Evolutionary conservation across 495 filamentous ascomycete genomes (phyloP).

Genomic region (Hypoxylon fragiforme): DNA sequence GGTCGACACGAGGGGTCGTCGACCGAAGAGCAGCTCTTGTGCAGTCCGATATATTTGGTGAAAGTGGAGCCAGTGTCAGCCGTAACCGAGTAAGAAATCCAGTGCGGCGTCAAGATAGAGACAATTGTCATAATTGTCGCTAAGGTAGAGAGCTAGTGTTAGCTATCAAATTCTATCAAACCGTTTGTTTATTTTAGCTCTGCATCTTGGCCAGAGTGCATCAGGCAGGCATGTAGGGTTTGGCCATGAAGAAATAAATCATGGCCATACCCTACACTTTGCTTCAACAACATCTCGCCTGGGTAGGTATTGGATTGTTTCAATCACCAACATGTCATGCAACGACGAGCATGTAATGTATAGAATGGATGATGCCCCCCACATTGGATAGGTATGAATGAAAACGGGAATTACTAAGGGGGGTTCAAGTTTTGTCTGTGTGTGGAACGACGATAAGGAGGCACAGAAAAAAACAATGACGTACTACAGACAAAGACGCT

Average conservation of each 20-base stretch:
- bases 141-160: conserved; percentile 40
- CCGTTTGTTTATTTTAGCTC: background rate
- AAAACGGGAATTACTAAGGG: too few species aligned
- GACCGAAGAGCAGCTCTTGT: conserved; percentile 69
- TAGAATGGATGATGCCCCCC: too few species aligned
- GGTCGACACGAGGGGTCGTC: conserved; percentile 41
- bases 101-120: conserved; percentile 73
- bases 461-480: conserved; percentile 40
- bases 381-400: too few species aligned
- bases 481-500: conserved; percentile 63
- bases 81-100: conserved; percentile 73
- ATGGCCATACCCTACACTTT: too few species aligned
- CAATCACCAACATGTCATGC: too few species aligned
- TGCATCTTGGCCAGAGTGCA: background rate
- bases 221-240: background rate
- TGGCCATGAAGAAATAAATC: conserved; percentile 1
- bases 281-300: too few species aligned
- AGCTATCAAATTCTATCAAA: conserved; percentile 3
- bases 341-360: too few species aligned
- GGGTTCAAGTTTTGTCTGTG: too few species aligned
- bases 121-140: conserved; percentile 77
- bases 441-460: conserved; percentile 13
- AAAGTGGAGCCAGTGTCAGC: conserved; percentile 55
- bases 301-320: too few species aligned
- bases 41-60: conserved; percentile 76